These are phyloP conservation scores for Mycena alexandri DNA, from an alignment of 768 basidiomycete genomes.

Conservation along the genomic window DNA sequence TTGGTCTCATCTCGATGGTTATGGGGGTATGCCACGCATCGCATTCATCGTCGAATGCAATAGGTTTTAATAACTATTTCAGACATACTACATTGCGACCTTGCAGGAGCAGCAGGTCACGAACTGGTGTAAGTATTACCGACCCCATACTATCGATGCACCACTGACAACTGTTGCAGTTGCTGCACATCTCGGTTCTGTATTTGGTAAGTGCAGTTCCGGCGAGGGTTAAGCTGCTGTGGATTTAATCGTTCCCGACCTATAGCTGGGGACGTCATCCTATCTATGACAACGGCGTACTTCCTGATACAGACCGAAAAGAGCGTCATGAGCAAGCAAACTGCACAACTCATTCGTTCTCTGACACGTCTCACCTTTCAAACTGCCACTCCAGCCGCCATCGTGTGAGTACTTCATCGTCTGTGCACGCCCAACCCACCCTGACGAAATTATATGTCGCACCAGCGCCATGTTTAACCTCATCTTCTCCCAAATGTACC, in stretches of 20 bases:
- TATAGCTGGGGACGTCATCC: slow-evolving; percentile 26
- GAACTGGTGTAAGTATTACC: slow-evolving; percentile 25
- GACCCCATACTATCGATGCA: not conserved
- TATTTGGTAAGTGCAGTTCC: slow-evolving; percentile 14
- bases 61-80: slow-evolving; percentile 7
- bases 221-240: slow-evolving; percentile 4
- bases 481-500: slow-evolving; percentile 30
- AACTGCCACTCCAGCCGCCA: slow-evolving; percentile 24
- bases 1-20: slow-evolving; percentile 16
- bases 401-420: slow-evolving; percentile 19
- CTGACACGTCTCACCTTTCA: slow-evolving; percentile 23
- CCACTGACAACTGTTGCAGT: slow-evolving; percentile 13
- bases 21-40: slow-evolving; percentile 17
- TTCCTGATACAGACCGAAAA: slow-evolving; percentile 15
- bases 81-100: slow-evolving; percentile 30
- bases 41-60: slow-evolving; percentile 9
- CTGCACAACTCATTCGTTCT: slow-evolving; percentile 3
- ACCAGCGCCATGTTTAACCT: slow-evolving; percentile 22
- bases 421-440: not conserved
- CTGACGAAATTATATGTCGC: slow-evolving; percentile 1
- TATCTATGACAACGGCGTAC: slow-evolving; percentile 18
- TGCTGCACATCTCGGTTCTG: slow-evolving; percentile 29
- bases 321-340: not conserved
- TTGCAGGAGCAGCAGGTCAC: not conserved
- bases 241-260: not conserved